These are phyloP conservation scores for Echites panduratus DNA, from an alignment of 257 asterid species.

Conservation along the genomic window DNA sequence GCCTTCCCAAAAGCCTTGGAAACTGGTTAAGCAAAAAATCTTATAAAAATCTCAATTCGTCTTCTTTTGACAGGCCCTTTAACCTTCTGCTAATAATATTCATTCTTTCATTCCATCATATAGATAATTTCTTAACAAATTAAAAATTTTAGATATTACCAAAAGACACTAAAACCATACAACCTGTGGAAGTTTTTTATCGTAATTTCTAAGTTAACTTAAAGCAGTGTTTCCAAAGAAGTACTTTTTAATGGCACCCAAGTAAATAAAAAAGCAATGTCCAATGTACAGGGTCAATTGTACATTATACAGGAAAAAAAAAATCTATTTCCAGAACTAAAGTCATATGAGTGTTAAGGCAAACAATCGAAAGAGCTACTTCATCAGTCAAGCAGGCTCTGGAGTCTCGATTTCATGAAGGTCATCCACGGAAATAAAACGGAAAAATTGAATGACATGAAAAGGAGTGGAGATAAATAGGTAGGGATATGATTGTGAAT, in stretches of 20 bases:
- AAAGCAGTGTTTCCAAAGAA: neutral
- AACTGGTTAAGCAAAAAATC: neutral
- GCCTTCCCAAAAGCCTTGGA: neutral
- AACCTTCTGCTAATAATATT: neutral
- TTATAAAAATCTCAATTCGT: neutral
- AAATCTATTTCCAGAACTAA: neutral
- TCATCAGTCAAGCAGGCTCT: neutral
- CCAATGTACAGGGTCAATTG: neutral
- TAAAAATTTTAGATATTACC: neutral
- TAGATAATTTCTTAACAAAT: neutral
- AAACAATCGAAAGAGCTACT: neutral
- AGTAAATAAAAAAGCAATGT: neutral
- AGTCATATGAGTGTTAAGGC: neutral
- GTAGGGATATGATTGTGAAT: constrained; percentile 29
- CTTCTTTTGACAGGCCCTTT: neutral
- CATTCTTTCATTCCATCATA: neutral
- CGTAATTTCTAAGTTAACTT: neutral
- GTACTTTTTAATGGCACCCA: neutral
- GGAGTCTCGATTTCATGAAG: neutral
- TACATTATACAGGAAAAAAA: neutral
- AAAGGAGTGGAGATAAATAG: constrained; percentile 18
- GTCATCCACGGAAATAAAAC: neutral
- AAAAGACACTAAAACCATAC: no score
- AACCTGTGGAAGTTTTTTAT: neutral
- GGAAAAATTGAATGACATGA: neutral